Evolutionary conservation across 2,329 filamentous ascomycete species (phyloP), one percentile per base, ranked within the genome.

Genomic region (Rutstroemia sp.): DNA sequence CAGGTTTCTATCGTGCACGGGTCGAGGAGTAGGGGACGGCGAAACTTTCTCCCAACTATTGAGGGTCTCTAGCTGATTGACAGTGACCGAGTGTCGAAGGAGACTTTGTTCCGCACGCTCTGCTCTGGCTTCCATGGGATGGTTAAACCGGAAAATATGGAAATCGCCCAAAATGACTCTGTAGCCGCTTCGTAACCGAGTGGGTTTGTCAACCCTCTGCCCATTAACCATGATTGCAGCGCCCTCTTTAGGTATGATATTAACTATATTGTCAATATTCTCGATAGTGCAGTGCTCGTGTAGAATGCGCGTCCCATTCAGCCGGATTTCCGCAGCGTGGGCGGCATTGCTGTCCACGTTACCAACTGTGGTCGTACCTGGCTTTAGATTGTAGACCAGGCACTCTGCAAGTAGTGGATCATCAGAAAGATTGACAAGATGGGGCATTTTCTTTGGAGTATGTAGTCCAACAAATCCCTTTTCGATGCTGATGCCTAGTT

Each of bases 161-260:
- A 99, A 99, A 71, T 99, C 94, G 42, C 94, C 94, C 9, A 99
- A 78, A 60, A 99, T 99, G 54, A 99, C 88, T 60, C 94, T 87
- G 70, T 92, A 96, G 5, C 94, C 94, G 66, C 92, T 96, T 68
- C 92, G 87, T 45, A 99, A 77, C 62, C 91, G 83, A 63, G 87
- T 91, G 1, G 92, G 86, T 66, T 92, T 91, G 54, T 91, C 84
- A 54, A 97, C 88, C 17, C 92, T 87, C 62, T 92, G 82, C 57
- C 94, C 94, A 67, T 99, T 99, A 52, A 99, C 90, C 94, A 99
- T 99, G 57, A 99, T 89, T 10, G 92, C 90, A 1, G 94, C 94
- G n/a, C 89, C 90, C 65, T 95, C 90, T 59, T 81, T 86, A 0
- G 94, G 94, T 34, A 95, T 81, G 19, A 99, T 78, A 0, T 90